Conservation (phyloP, 805 yeast species). For the Ogataea haglerorum region DNA sequence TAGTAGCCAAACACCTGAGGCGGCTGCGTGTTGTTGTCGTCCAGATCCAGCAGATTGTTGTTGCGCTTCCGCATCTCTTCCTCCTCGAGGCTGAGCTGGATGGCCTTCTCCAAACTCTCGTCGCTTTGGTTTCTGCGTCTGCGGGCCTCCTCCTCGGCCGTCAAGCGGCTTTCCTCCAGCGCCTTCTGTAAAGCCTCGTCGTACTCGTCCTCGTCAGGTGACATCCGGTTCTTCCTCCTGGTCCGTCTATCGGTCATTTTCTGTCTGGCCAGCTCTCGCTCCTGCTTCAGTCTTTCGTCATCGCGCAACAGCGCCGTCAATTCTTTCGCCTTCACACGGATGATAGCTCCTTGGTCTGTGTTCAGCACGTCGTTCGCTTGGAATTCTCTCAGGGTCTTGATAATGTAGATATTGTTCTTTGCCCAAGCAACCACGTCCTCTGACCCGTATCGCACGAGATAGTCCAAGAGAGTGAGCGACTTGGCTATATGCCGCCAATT, state of each 20-base stretch:
- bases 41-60: slow-evolving; percentile 52
- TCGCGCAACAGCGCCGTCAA: slow-evolving; percentile 75
- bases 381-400: slow-evolving; percentile 89
- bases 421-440: slow-evolving; percentile 92
- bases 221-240: slow-evolving; percentile 29
- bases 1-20: slow-evolving; percentile 31
- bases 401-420: slow-evolving; percentile 79
- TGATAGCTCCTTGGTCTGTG: slow-evolving; percentile 82
- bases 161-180: slow-evolving; percentile 69
- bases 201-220: slow-evolving; percentile 40
- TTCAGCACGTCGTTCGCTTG: slow-evolving; percentile 75
- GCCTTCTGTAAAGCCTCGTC: slow-evolving; percentile 81
- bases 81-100: slow-evolving; percentile 71
- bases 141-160: slow-evolving; percentile 81
- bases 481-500: slow-evolving; percentile 97
- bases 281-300: slow-evolving; percentile 74
- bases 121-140: slow-evolving; percentile 52
- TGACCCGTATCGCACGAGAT: slow-evolving; percentile 77
- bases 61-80: slow-evolving; percentile 58
- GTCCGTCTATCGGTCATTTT: slow-evolving; percentile 31
- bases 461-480: slow-evolving; percentile 84
- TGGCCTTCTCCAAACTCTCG: slow-evolving; percentile 64
- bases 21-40: slow-evolving; percentile 37
- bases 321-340: slow-evolving; percentile 87
- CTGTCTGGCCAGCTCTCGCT: slow-evolving; percentile 46